Conservation (phyloP, 331 rosid genomes). For the Quercus tomentella region DNA sequence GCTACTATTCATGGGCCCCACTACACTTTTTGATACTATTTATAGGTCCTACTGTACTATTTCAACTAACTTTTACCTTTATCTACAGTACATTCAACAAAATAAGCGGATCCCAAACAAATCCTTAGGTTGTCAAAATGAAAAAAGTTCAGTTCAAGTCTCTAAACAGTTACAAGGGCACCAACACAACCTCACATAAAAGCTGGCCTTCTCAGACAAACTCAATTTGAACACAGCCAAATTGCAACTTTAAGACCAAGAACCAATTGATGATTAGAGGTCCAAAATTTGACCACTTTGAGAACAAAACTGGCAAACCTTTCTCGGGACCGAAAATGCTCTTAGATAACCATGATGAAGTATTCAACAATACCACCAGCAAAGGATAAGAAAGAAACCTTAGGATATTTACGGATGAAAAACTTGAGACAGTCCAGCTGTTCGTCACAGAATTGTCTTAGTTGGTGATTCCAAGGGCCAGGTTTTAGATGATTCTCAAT, state of each 20-base stretch:
- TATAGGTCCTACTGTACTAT: too few species aligned
- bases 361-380: neutral
- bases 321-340: neutral
- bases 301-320: neutral
- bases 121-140: too few species aligned
- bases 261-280: neutral
- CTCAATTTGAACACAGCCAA: neutral
- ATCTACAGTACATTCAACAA: too few species aligned
- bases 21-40: too few species aligned
- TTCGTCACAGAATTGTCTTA: slow-evolving; percentile 52
- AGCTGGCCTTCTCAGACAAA: neutral
- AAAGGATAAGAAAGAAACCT: slow-evolving; percentile 42
- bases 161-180: neutral
- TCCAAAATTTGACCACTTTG: neutral
- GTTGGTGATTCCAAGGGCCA: slow-evolving; percentile 75
- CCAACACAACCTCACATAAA: neutral
- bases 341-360: neutral
- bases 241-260: neutral
- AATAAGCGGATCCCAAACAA: too few species aligned
- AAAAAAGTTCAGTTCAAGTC: neutral
- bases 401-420: slow-evolving; percentile 62
- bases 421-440: slow-evolving; percentile 58
- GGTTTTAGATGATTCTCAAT: slow-evolving; percentile 71
- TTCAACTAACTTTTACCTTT: too few species aligned
- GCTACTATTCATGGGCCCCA: too few species aligned